Conservation (phyloP, 768 basidiomycete species). For the Cyathus striatus region DNA sequence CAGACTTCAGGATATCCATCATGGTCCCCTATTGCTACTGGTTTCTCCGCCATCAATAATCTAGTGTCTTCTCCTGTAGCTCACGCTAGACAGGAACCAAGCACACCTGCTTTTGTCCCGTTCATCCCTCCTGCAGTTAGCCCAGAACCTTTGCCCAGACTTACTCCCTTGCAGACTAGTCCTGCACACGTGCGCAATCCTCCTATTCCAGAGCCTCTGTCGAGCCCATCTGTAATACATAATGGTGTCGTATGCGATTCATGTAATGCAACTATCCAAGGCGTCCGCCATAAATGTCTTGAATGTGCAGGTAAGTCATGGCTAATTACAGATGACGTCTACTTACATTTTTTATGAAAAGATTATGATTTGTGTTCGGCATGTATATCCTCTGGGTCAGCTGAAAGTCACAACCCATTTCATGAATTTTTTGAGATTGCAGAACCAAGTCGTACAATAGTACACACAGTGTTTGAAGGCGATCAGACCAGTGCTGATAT, state of each 20-base stretch:
- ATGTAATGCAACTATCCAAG: conserved; percentile 54
- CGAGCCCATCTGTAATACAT: conserved; percentile 38
- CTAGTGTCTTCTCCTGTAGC: neutral
- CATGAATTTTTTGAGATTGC: conserved; percentile 72
- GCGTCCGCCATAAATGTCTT: conserved; percentile 75
- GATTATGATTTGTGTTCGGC: conserved; percentile 70
- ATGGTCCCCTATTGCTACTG: neutral
- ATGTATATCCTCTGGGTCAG: conserved; percentile 46
- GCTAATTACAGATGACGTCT: neutral
- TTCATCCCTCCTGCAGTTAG: conserved; percentile 1
- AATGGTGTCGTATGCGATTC: conserved; percentile 58
- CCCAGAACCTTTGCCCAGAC: neutral
- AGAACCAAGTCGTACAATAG: conserved; percentile 58
- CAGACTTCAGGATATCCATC: neutral
- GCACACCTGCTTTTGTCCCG: neutral
- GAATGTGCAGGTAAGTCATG: conserved; percentile 58
- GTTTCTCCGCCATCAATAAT: neutral
- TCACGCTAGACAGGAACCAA: neutral
- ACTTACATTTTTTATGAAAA: conserved; percentile 13
- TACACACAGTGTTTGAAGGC: conserved; percentile 55
- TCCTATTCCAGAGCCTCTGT: conserved; percentile 1
- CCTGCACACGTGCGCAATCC: conserved; percentile 15
- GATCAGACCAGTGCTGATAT: conserved; percentile 20
- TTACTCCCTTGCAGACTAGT: conserved; percentile 5
- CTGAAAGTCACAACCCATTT: conserved; percentile 51